Evolutionary conservation across 805 yeast genomes (phyloP).

Genomic region (Kurtzmaniella fragi): DNA sequence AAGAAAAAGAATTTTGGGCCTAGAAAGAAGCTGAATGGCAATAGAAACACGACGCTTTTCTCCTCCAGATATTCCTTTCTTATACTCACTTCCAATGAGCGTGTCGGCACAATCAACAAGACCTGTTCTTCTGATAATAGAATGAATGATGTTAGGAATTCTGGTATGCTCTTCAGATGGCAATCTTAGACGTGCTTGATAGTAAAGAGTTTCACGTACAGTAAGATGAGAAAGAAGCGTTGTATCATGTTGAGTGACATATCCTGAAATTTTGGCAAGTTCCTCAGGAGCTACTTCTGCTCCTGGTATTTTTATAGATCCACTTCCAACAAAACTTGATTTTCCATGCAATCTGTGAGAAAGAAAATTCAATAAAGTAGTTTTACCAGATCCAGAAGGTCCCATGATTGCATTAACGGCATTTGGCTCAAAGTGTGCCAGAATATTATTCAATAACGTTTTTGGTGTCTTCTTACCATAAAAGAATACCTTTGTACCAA

Average conservation of each 20-base stretch:
- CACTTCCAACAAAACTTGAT: conserved; percentile 17
- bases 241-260: conserved; percentile 79
- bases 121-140: conserved; percentile 63
- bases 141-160: conserved; percentile 49
- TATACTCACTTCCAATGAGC: conserved; percentile 35
- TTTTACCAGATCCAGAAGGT: conserved; percentile 43
- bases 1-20: conserved; percentile 64
- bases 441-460: conserved; percentile 18
- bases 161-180: conserved; percentile 31
- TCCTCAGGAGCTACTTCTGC: conserved; percentile 20
- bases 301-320: conserved; percentile 22
- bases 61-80: conserved; percentile 40
- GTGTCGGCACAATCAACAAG: conserved; percentile 73
- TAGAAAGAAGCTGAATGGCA: conserved; percentile 70
- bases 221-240: conserved; percentile 67
- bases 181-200: conserved; percentile 65
- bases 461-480: conserved; percentile 6
- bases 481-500: conserved; percentile 1
- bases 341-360: conserved; percentile 37
- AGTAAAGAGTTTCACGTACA: conserved; percentile 69
- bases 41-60: conserved; percentile 82
- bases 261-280: conserved; percentile 47
- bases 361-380: conserved; percentile 33
- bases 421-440: conserved; percentile 26
- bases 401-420: conserved; percentile 42